Conservation (phyloP, 345 rosid species). For the Heritiera fomes region DNA sequence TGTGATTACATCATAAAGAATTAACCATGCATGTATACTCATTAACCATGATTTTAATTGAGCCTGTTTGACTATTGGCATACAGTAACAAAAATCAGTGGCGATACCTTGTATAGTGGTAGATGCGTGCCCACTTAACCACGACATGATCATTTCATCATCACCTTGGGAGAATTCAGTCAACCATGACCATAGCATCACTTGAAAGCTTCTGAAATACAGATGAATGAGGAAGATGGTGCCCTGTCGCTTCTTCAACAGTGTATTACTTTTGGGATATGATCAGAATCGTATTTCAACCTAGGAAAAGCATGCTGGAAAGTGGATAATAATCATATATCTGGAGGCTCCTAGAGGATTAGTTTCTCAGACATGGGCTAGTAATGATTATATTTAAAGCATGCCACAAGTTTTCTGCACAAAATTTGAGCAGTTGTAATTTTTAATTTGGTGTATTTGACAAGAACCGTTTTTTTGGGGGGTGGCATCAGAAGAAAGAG, state of each 20-base stretch:
- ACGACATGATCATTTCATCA: not conserved
- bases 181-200: not conserved
- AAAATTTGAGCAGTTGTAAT: not conserved
- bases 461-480: not conserved
- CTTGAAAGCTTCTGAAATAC: not conserved
- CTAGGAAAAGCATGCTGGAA: not conserved
- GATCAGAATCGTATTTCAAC: slow-evolving; percentile 8
- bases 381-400: slow-evolving; percentile 4
- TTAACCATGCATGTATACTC: not conserved
- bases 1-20: too few relatives aligned
- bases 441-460: not conserved
- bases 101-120: not conserved
- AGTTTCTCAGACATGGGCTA: not conserved
- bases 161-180: not conserved
- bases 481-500: not conserved
- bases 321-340: not conserved
- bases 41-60: not conserved
- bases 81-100: not conserved
- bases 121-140: not conserved
- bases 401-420: not conserved
- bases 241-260: slow-evolving; percentile 8
- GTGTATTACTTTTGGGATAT: not conserved
- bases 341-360: not conserved
- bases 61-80: not conserved
- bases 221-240: slow-evolving; percentile 1